A percentile compares a stretch with the other conserved stretches of the same genome.
These are phyloP conservation scores for Ramaria rubella DNA, from an alignment of 768 basidiomycete genomes.

Conservation along the genomic window DNA sequence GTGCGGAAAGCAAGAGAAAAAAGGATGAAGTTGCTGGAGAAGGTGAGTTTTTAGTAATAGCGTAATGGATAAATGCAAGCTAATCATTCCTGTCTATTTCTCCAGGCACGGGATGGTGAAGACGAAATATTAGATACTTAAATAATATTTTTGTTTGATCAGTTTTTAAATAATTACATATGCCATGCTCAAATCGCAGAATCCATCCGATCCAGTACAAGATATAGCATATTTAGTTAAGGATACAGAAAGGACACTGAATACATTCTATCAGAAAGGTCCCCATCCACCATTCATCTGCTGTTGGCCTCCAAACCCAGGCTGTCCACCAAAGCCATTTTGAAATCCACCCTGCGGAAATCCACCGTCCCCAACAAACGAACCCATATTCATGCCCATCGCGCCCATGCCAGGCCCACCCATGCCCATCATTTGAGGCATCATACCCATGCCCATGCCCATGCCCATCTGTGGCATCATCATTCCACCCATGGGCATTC, in stretches of 20 bases:
- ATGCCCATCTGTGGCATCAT: conserved; percentile 22
- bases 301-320: not conserved
- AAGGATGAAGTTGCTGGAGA: conserved; percentile 60
- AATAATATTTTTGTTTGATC: not conserved
- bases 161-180: not conserved
- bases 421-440: conserved; percentile 39
- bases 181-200: not conserved
- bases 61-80: not conserved
- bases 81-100: conserved; percentile 13
- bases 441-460: conserved; percentile 19
- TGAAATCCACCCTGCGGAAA: not conserved
- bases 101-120: conserved; percentile 63
- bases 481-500: conserved; percentile 7
- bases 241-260: not conserved
- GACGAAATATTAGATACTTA: conserved; percentile 54
- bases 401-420: conserved; percentile 23
- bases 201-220: not conserved
- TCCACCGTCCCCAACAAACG: conserved; percentile 15
- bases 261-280: not conserved
- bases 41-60: conserved; percentile 38
- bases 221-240: not conserved
- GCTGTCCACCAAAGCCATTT: not conserved
- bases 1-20: conserved; percentile 77
- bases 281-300: conserved; percentile 11
- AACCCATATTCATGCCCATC: conserved; percentile 26